These are phyloP conservation scores for Candida maltosa DNA, from an alignment of 805 yeast species.

Conservation along the genomic window DNA sequence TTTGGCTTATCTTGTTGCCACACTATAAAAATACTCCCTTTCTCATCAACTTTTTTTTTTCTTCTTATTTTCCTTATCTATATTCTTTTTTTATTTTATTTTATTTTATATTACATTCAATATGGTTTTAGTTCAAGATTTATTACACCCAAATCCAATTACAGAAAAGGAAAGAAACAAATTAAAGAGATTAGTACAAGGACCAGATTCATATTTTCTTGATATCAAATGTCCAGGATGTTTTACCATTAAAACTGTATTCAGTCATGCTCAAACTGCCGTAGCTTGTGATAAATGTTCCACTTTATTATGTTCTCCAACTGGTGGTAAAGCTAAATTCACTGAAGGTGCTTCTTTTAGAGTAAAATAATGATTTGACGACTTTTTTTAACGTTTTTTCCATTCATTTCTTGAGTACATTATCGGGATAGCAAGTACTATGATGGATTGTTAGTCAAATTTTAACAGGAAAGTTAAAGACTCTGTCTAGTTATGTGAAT, in stretches of 20 bases:
- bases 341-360: slow-evolving; percentile 42
- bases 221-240: slow-evolving; percentile 43
- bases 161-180: slow-evolving; percentile 37
- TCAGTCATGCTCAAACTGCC: slow-evolving; percentile 42
- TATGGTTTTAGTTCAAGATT: slow-evolving; percentile 42
- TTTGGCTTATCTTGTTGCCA: not conserved
- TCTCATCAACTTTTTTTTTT: too few species aligned
- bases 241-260: slow-evolving; percentile 39
- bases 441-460: not conserved
- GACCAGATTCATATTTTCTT: slow-evolving; percentile 41
- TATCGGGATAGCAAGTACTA: not conserved
- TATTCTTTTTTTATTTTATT: not conserved
- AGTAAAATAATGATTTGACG: slow-evolving; percentile 26
- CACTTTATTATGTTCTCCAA: slow-evolving; percentile 38
- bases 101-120: not conserved
- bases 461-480: not conserved
- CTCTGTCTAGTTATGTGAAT: too few species aligned
- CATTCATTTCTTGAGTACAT: slow-evolving; percentile 2
- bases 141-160: slow-evolving; percentile 38
- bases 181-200: slow-evolving; percentile 37
- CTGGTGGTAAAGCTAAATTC: slow-evolving; percentile 43
- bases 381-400: too few species aligned
- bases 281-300: slow-evolving; percentile 41
- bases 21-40: too few species aligned
- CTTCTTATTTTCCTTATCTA: not conserved